Conservation (phyloP, 176 grass and related monocot genomes). For the Canna indica region DNA sequence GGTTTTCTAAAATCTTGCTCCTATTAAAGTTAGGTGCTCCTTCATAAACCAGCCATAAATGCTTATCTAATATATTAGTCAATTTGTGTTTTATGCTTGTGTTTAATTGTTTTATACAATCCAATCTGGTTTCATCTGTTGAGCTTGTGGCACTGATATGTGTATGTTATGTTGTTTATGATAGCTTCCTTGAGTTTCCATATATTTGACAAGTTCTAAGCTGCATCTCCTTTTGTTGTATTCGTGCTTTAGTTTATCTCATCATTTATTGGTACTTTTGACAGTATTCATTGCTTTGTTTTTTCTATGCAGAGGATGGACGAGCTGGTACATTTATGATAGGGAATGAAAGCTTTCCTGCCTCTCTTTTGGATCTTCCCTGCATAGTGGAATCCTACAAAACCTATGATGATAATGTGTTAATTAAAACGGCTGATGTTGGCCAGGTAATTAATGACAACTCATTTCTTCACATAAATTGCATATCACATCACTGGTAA, state of each 20-base stretch:
- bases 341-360: constrained; percentile 54
- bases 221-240: too few species aligned
- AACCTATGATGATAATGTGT: constrained; percentile 80
- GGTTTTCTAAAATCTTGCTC: too few species aligned
- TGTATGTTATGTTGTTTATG: not conserved
- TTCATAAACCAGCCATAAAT: too few species aligned
- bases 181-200: not conserved
- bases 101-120: too few species aligned
- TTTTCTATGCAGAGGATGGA: constrained; percentile 64
- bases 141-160: too few species aligned
- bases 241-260: not conserved
- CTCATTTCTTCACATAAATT: not conserved
- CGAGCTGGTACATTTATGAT: constrained; percentile 89
- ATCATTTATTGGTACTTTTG: too few species aligned
- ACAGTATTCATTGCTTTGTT: constrained; percentile 9
- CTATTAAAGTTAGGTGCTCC: too few species aligned
- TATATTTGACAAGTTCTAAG: not conserved
- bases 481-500: not conserved
- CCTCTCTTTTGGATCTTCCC: constrained; percentile 83
- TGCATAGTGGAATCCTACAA: constrained; percentile 74
- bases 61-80: too few species aligned
- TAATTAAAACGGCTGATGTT: constrained; percentile 90
- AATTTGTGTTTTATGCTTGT: too few species aligned
- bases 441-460: constrained; percentile 46
- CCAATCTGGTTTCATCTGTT: too few species aligned